These are phyloP conservation scores for Tremella yokohamensis DNA, from an alignment of 768 basidiomycete species.

Conservation along the genomic window DNA sequence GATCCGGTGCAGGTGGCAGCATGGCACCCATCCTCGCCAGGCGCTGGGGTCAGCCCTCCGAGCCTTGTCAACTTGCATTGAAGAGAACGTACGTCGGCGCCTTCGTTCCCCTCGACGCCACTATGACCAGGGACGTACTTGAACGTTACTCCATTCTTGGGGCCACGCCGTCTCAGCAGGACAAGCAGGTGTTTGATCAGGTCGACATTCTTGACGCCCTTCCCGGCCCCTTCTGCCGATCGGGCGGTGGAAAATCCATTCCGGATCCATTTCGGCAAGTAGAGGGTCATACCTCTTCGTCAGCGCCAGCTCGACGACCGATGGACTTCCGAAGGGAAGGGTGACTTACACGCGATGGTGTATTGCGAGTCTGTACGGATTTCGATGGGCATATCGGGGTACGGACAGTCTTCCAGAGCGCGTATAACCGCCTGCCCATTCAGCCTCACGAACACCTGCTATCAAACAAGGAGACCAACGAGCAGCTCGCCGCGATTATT, in stretches of 20 bases:
- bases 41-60: conserved; percentile 18
- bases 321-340: not conserved
- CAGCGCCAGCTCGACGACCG: not conserved
- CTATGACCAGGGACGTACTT: conserved; percentile 74
- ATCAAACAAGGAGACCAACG: conserved; percentile 54
- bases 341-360: conserved; percentile 65
- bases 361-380: conserved; percentile 86
- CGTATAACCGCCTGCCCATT: conserved; percentile 71
- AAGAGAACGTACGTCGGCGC: conserved; percentile 62
- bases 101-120: conserved; percentile 78
- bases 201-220: conserved; percentile 64
- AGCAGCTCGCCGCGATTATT: conserved; percentile 72
- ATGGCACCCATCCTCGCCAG: conserved; percentile 43
- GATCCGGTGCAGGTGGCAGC: conserved; percentile 25
- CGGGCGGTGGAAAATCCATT: conserved; percentile 46
- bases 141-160: conserved; percentile 56
- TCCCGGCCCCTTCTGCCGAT: conserved; percentile 1
- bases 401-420: conserved; percentile 68
- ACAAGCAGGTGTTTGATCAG: conserved; percentile 69
- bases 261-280: conserved; percentile 66
- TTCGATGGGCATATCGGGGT: conserved; percentile 57
- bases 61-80: not conserved
- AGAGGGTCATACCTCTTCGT: conserved; percentile 62
- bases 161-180: conserved; percentile 59
- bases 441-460: not conserved